phyloP scores from a whole-genome alignment of 192 early-diverging fungal species.

The Coemansia sp. region DNA sequence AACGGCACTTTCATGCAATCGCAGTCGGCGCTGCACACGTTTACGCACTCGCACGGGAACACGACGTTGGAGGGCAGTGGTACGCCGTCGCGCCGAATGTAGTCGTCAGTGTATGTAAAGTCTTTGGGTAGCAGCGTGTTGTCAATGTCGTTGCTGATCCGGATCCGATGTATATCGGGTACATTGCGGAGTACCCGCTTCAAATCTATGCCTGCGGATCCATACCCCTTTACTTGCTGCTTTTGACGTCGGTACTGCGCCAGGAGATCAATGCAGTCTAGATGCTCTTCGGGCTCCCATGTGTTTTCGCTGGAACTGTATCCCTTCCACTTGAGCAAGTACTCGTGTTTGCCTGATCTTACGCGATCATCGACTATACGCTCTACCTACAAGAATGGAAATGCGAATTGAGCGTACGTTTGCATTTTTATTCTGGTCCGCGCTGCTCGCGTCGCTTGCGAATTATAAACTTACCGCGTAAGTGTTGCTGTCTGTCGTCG shows the following conservation, averaged over 20 bases:
- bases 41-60: slow-evolving; percentile 48
- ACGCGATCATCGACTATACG: slow-evolving; percentile 29
- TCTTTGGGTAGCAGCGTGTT: slow-evolving; percentile 14
- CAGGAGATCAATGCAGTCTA: slow-evolving; percentile 26
- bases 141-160: slow-evolving; percentile 47
- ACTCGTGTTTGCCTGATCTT: slow-evolving; percentile 18
- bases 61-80: slow-evolving; percentile 39
- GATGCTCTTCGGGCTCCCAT: slow-evolving; percentile 48
- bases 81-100: slow-evolving; percentile 33
- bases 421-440: not conserved
- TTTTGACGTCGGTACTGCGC: slow-evolving; percentile 18
- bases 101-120: slow-evolving; percentile 46
- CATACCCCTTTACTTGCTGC: not conserved
- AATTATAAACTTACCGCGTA: not conserved
- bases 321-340: slow-evolving; percentile 42
- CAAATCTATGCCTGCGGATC: slow-evolving; percentile 16
- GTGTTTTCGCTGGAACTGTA: slow-evolving; percentile 35
- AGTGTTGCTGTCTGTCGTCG: not conserved
- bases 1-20: slow-evolving; percentile 44
- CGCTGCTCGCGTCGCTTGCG: not conserved
- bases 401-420: not conserved
- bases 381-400: slow-evolving; percentile 24
- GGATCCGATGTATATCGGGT: slow-evolving; percentile 33
- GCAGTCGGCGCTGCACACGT: slow-evolving; percentile 25
- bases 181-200: slow-evolving; percentile 7